Base-by-base conservation (phyloP, 768 basidiomycete genomes). In the Hygrophorus russula region DNA sequence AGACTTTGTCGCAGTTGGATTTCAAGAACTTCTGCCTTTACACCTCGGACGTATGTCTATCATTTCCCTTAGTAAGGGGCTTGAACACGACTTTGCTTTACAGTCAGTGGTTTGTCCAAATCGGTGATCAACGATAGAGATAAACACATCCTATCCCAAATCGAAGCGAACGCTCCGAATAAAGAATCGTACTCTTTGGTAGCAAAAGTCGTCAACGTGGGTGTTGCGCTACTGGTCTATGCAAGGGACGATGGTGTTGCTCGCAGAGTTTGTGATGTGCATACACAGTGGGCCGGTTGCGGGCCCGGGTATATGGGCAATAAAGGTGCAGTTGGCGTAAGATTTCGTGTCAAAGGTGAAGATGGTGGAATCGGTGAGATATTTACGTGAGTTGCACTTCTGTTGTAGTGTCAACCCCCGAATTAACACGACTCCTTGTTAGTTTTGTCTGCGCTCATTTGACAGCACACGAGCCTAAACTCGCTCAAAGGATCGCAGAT, bases 371-470 rank as follows among this genome's bases (percentile, higher is more conserved):
- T 62, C 2, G 87, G 85, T 46, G 90, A 94, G 58, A 74, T 73
- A 7, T 88, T 78, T 65, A 93, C 90, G 90, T 93, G 64, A 57
- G 85, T 73, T 38, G 42, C 42, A 13, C n/a, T 18, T 36, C 35
- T 37, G 6, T 49, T 45, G 36, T 15, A 14, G 45, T 19, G 18
- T 15, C 12, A 10, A 14, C 7, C 31, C 17, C 39, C 36, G 8
- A 31, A 34, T 31, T 44, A 37, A 14, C 37, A 38, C 9, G 30
- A 45, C 6, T 46, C 41, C 45, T 40, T 36, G 17, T 13, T 51
- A 96, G 91, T 11, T 97, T 99, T 53, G 86, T 96, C 20, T 82
- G 81, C 56, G 88, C 89, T 11, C 94, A 99, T 67, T 70, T 99
- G 46, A 86, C 90, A 2, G 82, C 94, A 2, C 82, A 89, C 56